Evolutionary conservation across 108 stramenopile species (phyloP).

Genomic region (Cylindrotheca closterium): DNA sequence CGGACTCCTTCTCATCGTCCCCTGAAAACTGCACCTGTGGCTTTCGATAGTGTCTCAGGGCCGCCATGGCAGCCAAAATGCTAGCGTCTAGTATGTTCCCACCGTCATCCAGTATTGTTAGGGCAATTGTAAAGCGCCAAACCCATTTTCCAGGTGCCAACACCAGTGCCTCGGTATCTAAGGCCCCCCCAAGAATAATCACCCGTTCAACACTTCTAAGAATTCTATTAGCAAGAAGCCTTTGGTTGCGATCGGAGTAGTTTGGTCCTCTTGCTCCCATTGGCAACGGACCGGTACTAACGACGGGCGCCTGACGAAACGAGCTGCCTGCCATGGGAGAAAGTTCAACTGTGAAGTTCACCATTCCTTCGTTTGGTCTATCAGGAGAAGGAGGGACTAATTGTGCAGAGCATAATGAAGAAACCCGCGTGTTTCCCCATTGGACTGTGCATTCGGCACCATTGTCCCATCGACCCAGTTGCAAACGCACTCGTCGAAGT

Average conservation of each 20-base stretch:
- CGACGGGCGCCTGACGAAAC: slow-evolving; percentile 59
- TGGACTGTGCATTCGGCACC: slow-evolving; percentile 73
- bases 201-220: slow-evolving; percentile 72
- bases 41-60: slow-evolving; percentile 87
- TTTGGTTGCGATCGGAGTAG: slow-evolving; percentile 42
- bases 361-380: slow-evolving; percentile 85
- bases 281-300: slow-evolving; percentile 50
- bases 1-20: slow-evolving; percentile 19
- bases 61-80: slow-evolving; percentile 88
- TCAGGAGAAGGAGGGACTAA: slow-evolving; percentile 82
- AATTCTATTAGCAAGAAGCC: slow-evolving; percentile 66
- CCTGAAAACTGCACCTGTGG: slow-evolving; percentile 60
- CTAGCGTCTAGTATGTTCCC: slow-evolving; percentile 86
- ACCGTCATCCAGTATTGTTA: slow-evolving; percentile 80
- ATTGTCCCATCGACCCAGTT: slow-evolving; percentile 66
- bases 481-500: slow-evolving; percentile 64
- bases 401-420: slow-evolving; percentile 50
- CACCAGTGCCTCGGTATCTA: slow-evolving; percentile 93
- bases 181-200: slow-evolving; percentile 62
- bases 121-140: slow-evolving; percentile 79
- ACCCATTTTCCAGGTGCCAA: slow-evolving; percentile 84
- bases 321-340: slow-evolving; percentile 80
- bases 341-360: slow-evolving; percentile 82
- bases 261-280: slow-evolving; percentile 25
- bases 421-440: slow-evolving; percentile 69